phyloP scores from a whole-genome alignment of 2,329 filamentous ascomycete genomes.

The Trichoderma koningii region DNA sequence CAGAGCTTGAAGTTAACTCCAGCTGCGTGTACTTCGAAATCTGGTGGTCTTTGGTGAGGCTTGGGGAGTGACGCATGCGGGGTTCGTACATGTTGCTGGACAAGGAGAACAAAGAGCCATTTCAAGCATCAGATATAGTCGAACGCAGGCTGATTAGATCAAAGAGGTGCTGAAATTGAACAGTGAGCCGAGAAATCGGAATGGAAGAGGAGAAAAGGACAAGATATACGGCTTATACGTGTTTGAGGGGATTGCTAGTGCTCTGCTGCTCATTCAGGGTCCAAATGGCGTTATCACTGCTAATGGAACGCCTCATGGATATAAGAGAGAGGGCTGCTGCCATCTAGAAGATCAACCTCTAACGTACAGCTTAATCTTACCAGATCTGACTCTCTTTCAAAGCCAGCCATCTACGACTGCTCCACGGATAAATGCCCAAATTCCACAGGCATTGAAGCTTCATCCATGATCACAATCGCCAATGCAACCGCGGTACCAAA shows the following conservation, averaged over 20 bases:
- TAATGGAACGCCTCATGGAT: background rate
- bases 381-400: background rate
- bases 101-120: background rate
- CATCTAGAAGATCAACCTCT: background rate
- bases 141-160: background rate
- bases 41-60: conserved; percentile 4
- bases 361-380: background rate
- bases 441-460: background rate
- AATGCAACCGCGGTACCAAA: background rate
- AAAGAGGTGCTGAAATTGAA: background rate
- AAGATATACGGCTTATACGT: background rate
- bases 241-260: no score
- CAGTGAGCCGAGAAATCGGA: no score
- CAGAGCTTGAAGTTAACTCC: background rate
- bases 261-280: conserved; percentile 6
- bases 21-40: background rate
- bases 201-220: background rate
- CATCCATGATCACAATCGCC: background rate
- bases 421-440: no score
- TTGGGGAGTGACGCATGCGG: conserved; percentile 4
- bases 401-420: background rate
- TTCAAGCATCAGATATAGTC: background rate
- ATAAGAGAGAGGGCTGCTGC: background rate
- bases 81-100: background rate
- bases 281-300: conserved; percentile 13